Conservation (phyloP, 208 protist genomes). For the Novymonas esmeraldas region DNA sequence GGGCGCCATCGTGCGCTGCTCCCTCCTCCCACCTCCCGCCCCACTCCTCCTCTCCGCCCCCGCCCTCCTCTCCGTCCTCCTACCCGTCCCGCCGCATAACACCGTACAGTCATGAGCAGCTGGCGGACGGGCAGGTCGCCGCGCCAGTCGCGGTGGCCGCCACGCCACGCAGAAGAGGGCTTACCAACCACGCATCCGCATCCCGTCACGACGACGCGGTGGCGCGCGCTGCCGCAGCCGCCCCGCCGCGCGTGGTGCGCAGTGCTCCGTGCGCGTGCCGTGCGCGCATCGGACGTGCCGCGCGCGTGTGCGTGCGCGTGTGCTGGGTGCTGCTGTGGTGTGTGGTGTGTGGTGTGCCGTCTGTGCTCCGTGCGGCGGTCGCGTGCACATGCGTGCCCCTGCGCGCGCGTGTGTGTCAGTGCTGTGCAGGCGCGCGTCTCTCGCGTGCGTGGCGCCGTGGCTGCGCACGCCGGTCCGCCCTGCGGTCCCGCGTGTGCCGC, state of each 20-base stretch:
- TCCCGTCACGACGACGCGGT: constrained; percentile 31
- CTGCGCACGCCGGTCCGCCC: constrained; percentile 17
- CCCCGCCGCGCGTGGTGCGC: constrained; percentile 23
- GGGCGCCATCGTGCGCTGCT: too few species aligned
- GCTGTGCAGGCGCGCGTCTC: constrained; percentile 1
- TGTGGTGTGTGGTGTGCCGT: constrained; percentile 5
- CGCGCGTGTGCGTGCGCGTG: not conserved
- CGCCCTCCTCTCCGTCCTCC: constrained; percentile 3
- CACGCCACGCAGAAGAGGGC: constrained; percentile 36
- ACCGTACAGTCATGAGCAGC: constrained; percentile 33
- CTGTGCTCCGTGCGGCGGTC: constrained; percentile 9
- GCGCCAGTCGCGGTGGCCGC: constrained; percentile 25
- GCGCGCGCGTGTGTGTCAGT: not conserved
- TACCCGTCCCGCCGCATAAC: constrained; percentile 8
- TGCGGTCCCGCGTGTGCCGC: constrained; percentile 19
- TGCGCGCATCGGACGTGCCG: too few species aligned
- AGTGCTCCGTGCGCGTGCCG: constrained; percentile 8
- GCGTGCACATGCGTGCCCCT: constrained; percentile 7
- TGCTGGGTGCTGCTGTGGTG: constrained; percentile 4
- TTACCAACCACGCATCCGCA: constrained; percentile 8
- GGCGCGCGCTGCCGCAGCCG: constrained; percentile 31
- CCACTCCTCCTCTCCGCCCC: too few species aligned
- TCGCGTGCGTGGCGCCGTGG: constrained; percentile 24
- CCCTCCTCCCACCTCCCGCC: too few species aligned
- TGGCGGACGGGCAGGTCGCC: constrained; percentile 28